These are phyloP conservation scores for Haplosporangium sp. DNA, from an alignment of 371 early-diverging fungal species.

Conservation along the genomic window DNA sequence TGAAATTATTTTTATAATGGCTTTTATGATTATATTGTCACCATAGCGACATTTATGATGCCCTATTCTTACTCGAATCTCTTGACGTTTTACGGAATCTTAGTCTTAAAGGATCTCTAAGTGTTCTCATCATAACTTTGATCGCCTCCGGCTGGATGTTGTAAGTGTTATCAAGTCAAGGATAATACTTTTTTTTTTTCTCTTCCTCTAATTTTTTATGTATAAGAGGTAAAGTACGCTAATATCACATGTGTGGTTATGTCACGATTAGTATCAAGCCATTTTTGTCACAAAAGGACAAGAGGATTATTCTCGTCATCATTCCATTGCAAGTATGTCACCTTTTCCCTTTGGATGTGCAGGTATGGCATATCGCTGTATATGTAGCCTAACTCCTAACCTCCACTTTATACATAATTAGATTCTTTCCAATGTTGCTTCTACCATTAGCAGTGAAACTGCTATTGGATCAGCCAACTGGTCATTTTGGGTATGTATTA, in stretches of 20 bases:
- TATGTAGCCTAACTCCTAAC: no score
- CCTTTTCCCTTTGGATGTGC: background rate
- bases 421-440: conserved; percentile 65
- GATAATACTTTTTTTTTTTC: background rate
- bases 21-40: no score
- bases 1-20: background rate
- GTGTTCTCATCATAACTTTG: conserved; percentile 68
- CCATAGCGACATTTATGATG: background rate
- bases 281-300: conserved; percentile 66
- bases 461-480: conserved; percentile 66
- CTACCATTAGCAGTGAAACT: conserved; percentile 62
- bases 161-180: conserved; percentile 20
- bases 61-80: background rate
- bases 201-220: background rate
- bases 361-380: background rate
- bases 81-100: background rate
- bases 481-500: conserved; percentile 63
- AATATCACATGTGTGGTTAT: background rate
- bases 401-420: background rate
- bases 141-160: conserved; percentile 74
- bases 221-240: background rate
- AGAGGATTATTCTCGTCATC: conserved; percentile 63
- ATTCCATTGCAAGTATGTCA: conserved; percentile 63
- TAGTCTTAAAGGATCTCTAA: conserved; percentile 66
- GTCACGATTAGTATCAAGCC: conserved; percentile 60